A percentile compares a stretch with the other conserved stretches of the same genome.
phyloP scores from a whole-genome alignment of 768 basidiomycete genomes.

The Boletellus emodensis region DNA sequence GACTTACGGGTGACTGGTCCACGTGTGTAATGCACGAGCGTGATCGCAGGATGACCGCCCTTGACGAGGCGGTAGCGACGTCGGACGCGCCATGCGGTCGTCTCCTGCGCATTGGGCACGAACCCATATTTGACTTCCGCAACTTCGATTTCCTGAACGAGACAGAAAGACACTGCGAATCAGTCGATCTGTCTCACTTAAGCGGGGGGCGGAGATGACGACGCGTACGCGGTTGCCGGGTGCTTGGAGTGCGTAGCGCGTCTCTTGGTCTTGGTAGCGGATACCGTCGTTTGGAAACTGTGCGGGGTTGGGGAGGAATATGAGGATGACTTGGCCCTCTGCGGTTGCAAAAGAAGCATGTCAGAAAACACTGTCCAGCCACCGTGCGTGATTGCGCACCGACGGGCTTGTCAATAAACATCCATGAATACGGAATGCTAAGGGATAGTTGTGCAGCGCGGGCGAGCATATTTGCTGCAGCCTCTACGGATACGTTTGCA shows the following conservation, averaged over 20 bases:
- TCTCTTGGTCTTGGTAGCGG: conserved; percentile 71
- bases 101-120: conserved; percentile 60
- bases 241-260: conserved; percentile 45
- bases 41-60: conserved; percentile 69
- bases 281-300: conserved; percentile 75
- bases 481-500: conserved; percentile 50
- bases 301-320: conserved; percentile 56
- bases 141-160: conserved; percentile 69
- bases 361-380: background rate
- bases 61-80: conserved; percentile 69
- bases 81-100: conserved; percentile 61
- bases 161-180: background rate
- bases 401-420: conserved; percentile 72
- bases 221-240: conserved; percentile 54
- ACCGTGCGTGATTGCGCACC: conserved; percentile 40
- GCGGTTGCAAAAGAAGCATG: background rate
- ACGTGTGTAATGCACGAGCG: conserved; percentile 73
- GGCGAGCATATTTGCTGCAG: conserved; percentile 55
- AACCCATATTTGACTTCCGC: conserved; percentile 73
- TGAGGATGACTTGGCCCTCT: conserved; percentile 67
- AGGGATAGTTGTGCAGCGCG: conserved; percentile 56
- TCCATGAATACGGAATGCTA: conserved; percentile 63
- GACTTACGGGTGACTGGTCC: conserved; percentile 60
- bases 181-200: background rate
- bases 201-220: background rate